Evolutionary conservation across 129 eudicot genomes (phyloP).

Genomic region (Heracleum sosnowskyi): DNA sequence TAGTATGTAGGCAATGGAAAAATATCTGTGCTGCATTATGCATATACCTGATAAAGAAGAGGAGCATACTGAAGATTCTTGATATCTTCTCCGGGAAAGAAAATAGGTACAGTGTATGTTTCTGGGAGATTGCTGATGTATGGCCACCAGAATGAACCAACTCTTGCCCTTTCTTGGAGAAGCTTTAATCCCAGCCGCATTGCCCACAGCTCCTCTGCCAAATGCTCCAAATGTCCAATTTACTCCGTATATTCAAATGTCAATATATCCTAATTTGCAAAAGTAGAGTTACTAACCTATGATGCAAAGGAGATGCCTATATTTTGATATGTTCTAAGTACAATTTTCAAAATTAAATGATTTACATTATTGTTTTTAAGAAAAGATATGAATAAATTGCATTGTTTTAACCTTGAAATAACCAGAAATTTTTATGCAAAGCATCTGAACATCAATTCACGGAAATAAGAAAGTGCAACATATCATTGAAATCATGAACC

Average conservation of each 20-base stretch:
- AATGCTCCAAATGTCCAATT: slow-evolving; percentile 87
- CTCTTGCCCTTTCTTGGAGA: slow-evolving; percentile 87
- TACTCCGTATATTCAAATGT: slow-evolving; percentile 70
- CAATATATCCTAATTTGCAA: slow-evolving; percentile 60
- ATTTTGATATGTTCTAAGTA: neutral
- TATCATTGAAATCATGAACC: neutral
- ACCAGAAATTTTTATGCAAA: neutral
- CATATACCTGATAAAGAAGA: slow-evolving; percentile 78
- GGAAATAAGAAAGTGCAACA: neutral
- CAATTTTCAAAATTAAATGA: neutral
- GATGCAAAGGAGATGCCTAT: slow-evolving; percentile 16
- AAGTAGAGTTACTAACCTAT: slow-evolving; percentile 30
- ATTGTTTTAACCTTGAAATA: neutral
- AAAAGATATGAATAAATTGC: neutral
- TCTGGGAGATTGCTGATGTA: slow-evolving; percentile 96
- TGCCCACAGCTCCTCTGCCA: slow-evolving; percentile 99
- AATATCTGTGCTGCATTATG: neutral
- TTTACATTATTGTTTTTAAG: neutral
- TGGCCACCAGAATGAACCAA: slow-evolving; percentile 97
- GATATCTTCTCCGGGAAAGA: slow-evolving; percentile 88
- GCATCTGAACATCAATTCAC: neutral
- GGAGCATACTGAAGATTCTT: slow-evolving; percentile 91
- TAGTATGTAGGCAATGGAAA: neutral
- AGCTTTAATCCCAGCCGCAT: slow-evolving; percentile 85
- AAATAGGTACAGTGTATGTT: slow-evolving; percentile 73